phyloP scores from a whole-genome alignment of 345 rosid genomes.

The Rhodamnia argentea region DNA sequence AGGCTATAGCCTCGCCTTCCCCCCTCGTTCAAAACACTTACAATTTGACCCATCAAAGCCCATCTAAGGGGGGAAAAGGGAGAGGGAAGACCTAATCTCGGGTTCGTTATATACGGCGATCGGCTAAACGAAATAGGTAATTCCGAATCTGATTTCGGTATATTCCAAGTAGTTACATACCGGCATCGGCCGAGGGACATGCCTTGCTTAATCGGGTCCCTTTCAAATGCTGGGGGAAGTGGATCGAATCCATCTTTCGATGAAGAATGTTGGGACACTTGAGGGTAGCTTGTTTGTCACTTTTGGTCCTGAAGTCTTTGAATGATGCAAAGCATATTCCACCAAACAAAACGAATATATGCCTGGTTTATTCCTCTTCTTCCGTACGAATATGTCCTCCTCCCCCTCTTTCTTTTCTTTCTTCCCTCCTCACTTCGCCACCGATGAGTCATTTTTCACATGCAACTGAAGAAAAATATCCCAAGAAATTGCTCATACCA shows the following conservation, averaged over 20 bases:
- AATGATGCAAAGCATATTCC: neutral
- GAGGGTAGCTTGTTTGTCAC: neutral
- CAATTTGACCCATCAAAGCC: no score
- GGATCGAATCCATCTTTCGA: neutral
- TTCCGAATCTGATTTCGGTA: neutral
- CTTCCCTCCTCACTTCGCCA: no score
- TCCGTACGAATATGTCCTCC: neutral
- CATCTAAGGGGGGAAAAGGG: no score
- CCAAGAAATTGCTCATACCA: neutral
- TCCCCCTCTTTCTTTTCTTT: no score
- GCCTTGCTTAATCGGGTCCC: neutral
- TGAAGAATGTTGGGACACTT: neutral
- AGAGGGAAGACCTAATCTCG: neutral
- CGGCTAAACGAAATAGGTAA: neutral
- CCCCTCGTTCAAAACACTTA: no score
- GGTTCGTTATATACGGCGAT: neutral
- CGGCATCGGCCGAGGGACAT: neutral
- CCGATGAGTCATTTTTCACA: neutral
- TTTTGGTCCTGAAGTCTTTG: neutral
- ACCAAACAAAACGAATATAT: neutral
- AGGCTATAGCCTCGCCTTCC: no score
- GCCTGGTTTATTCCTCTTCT: neutral
- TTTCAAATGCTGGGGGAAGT: neutral
- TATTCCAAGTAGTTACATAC: neutral
- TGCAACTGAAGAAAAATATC: neutral